A percentile compares a stretch with the other conserved stretches of the same genome.
Evolutionary conservation across 2,329 filamentous ascomycete genomes (phyloP).

Genomic region (Colletotrichum falcatum): DNA sequence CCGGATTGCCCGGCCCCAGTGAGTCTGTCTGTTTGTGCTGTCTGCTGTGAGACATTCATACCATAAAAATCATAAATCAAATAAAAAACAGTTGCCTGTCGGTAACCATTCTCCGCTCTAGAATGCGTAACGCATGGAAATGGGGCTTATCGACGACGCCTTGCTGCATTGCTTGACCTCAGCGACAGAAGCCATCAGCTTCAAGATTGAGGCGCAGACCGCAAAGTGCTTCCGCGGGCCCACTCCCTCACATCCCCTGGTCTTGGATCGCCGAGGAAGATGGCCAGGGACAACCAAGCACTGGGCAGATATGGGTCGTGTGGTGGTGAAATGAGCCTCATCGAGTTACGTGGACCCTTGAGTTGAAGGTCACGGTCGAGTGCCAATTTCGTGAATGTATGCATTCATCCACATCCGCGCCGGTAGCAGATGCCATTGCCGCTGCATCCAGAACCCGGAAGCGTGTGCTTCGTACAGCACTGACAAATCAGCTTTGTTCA

Average conservation of each 20-base stretch:
- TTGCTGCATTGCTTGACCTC: no score
- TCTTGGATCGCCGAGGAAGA: slow-evolving; percentile 10
- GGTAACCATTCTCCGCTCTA: not conserved
- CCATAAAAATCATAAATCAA: not conserved
- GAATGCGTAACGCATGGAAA: slow-evolving; percentile 13
- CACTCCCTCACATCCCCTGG: slow-evolving; percentile 11
- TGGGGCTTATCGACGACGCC: slow-evolving; percentile 36
- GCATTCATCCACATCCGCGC: not conserved
- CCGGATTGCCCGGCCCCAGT: not conserved
- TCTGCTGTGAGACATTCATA: not conserved
- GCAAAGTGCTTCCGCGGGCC: slow-evolving; percentile 15
- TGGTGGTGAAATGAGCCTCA: not conserved
- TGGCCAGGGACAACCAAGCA: slow-evolving; percentile 4
- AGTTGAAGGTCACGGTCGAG: not conserved
- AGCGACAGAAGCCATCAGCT: slow-evolving; percentile 23
- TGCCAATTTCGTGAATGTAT: not conserved
- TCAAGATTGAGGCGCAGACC: slow-evolving; percentile 32
- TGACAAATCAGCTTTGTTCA: not conserved
- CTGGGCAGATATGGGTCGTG: slow-evolving; percentile 14
- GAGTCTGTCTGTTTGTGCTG: not conserved
- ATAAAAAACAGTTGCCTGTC: not conserved
- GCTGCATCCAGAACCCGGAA: not conserved
- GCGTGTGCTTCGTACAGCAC: not conserved
- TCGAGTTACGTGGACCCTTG: not conserved
- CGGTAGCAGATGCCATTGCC: no score